Base-by-base conservation (phyloP, 768 basidiomycete species). In the Mycena albidolilacea region DNA sequence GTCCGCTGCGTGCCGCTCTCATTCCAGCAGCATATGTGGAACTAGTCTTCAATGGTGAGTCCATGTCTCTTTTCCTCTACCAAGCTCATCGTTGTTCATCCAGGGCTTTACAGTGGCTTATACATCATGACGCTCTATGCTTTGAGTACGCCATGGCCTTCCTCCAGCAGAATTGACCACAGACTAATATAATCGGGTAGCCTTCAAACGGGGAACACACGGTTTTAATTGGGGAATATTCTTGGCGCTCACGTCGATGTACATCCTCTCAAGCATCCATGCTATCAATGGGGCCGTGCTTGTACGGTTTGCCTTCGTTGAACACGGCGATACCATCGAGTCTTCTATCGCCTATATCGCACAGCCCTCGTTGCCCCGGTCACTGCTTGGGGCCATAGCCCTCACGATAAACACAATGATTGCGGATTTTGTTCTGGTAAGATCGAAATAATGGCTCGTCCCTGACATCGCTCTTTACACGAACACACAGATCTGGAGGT, bases 401-500 rank as follows among this genome's bases (percentile, higher is more conserved):
- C 50, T 52, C 50, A 52, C 50, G 19, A 52, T 52, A 52, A 52
- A 52, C 50, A 52, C 50, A 52, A 52, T 52, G 50, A 52, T 52
- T 21, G 50, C 50, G 19, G 50, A 52, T 52, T 52, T n/a, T 52
- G n/a, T 52, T 52, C 50, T 52, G 50, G 50, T 52, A 21, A n/a
- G 50, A 52, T 23, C 50, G n/a, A 52, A 9, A 52, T 52, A 5
- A 52, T 52, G 50, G 50, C 23, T 52, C 50, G 6, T n/a, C n/a
- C 50, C 50, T 52, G n/a, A 52, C 50, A 52, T n/a, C n/a, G 7
- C 2, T 52, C 50, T 1, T 52, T 5, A 52, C 50, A 23, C 50
- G 50, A 21, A 52, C 21, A 52, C 50, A 52, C 50, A 52, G 50
- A 52, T 52, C 55, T 58, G 30, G 35, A 58, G 59, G 21, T 41